A percentile compares a stretch with the other conserved stretches of the same genome.
Conservation (phyloP, 208 protist genomes). For the Leishmania major region DNA sequence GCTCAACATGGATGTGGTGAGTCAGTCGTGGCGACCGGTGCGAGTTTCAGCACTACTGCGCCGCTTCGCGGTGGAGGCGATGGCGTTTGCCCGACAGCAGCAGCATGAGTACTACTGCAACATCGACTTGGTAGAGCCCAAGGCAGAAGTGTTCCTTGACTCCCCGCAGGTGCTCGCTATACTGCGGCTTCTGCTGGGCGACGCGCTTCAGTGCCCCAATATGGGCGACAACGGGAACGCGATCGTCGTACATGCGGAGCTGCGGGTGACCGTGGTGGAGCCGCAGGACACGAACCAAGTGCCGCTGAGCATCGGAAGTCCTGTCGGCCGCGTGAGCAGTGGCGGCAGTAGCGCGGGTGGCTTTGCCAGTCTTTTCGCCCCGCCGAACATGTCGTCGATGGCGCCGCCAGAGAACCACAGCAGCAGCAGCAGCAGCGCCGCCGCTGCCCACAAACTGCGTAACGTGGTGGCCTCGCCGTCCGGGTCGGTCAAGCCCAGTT, state of each 20-base stretch:
- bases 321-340: not conserved
- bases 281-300: conserved; percentile 29
- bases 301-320: conserved; percentile 2
- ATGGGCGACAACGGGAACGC: conserved; percentile 17
- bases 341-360: not conserved
- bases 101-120: conserved; percentile 58
- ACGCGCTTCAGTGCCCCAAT: conserved; percentile 31
- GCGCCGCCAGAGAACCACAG: conserved; percentile 4
- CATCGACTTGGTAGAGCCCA: conserved; percentile 53
- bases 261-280: conserved; percentile 52
- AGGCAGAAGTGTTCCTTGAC: conserved; percentile 78
- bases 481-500: not conserved
- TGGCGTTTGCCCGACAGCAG: conserved; percentile 23
- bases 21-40: conserved; percentile 73
- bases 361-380: not conserved
- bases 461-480: not conserved
- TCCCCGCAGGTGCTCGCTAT: conserved; percentile 55
- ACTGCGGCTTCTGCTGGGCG: conserved; percentile 46
- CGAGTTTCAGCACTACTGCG: conserved; percentile 54
- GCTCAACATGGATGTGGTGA: conserved; percentile 82
- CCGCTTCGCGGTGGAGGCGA: conserved; percentile 57
- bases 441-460: not conserved
- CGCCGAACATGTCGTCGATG: not conserved
- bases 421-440: not conserved
- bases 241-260: conserved; percentile 36